Percentiles rank a stretch among this genome's conserved stretches.
Conservation (phyloP, 495 filamentous ascomycete species). For the Penicillium daleae region DNA sequence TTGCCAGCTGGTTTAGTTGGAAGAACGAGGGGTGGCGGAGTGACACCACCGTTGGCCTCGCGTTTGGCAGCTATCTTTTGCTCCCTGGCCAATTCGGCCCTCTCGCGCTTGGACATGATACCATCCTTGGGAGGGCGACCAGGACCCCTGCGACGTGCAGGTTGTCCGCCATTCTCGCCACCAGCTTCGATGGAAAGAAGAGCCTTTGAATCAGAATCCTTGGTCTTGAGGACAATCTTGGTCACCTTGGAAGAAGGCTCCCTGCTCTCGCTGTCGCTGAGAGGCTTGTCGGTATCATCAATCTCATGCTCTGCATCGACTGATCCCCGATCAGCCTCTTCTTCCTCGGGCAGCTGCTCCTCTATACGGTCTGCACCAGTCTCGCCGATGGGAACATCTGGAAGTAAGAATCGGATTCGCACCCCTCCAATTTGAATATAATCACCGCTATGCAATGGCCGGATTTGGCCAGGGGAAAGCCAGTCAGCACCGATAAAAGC, state of each 20-base stretch:
- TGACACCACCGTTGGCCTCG: slow-evolving; percentile 50
- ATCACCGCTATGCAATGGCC: slow-evolving; percentile 71
- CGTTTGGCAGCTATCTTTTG: slow-evolving; percentile 55
- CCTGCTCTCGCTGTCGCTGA: slow-evolving; percentile 38
- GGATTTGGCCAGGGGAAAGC: slow-evolving; percentile 60
- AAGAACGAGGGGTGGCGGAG: slow-evolving; percentile 41
- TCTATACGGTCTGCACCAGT: slow-evolving; percentile 72
- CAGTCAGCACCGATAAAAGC: slow-evolving; percentile 80
- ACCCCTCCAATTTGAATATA: slow-evolving; percentile 80
- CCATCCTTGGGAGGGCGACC: slow-evolving; percentile 91
- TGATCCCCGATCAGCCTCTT: slow-evolving; percentile 23
- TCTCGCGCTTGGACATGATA: slow-evolving; percentile 86
- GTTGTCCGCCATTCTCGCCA: slow-evolving; percentile 43
- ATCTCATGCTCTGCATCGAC: slow-evolving; percentile 29
- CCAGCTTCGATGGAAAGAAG: slow-evolving; percentile 40
- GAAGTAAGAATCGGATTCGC: slow-evolving; percentile 71
- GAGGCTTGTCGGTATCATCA: slow-evolving; percentile 39
- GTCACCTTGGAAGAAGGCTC: slow-evolving; percentile 40
- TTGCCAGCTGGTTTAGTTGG: slow-evolving; percentile 44
- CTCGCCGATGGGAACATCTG: slow-evolving; percentile 69
- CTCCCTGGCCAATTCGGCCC: slow-evolving; percentile 67
- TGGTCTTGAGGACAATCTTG: slow-evolving; percentile 48
- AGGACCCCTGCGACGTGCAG: slow-evolving; percentile 76
- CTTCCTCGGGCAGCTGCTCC: slow-evolving; percentile 55
- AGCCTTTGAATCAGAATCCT: slow-evolving; percentile 34